These are phyloP conservation scores for Salvia miltiorrhiza DNA, from an alignment of 257 asterid species.

Conservation along the genomic window DNA sequence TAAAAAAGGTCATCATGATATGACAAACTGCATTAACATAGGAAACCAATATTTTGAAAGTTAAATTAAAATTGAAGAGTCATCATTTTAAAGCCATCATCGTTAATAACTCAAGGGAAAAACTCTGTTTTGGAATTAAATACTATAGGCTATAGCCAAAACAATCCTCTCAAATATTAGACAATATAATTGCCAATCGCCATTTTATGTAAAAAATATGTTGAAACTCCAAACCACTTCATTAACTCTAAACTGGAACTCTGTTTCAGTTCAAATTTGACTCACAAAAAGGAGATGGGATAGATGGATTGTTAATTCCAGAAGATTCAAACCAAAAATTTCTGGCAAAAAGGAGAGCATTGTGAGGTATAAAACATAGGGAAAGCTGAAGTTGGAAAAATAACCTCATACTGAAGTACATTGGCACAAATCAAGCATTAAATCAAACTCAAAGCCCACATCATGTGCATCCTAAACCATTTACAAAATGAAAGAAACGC, in stretches of 20 bases:
- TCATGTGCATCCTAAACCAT: too few species aligned
- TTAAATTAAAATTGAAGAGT: background rate
- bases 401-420: too few species aligned
- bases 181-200: background rate
- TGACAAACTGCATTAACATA: background rate
- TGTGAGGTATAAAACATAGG: background rate
- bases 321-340: background rate
- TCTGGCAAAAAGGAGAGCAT: background rate
- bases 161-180: background rate
- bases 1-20: slow-evolving; percentile 10
- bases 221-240: background rate
- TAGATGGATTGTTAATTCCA: background rate
- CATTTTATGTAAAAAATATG: background rate
- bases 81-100: background rate
- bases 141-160: background rate
- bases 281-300: too few species aligned
- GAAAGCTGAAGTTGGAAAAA: background rate
- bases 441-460: too few species aligned
- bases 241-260: background rate
- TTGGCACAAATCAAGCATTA: too few species aligned
- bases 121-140: background rate
- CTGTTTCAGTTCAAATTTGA: background rate
- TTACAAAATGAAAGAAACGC: too few species aligned
- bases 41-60: background rate
- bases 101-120: background rate